phyloP scores from a whole-genome alignment of 306 rosid species.

The Rosa rugosa region DNA sequence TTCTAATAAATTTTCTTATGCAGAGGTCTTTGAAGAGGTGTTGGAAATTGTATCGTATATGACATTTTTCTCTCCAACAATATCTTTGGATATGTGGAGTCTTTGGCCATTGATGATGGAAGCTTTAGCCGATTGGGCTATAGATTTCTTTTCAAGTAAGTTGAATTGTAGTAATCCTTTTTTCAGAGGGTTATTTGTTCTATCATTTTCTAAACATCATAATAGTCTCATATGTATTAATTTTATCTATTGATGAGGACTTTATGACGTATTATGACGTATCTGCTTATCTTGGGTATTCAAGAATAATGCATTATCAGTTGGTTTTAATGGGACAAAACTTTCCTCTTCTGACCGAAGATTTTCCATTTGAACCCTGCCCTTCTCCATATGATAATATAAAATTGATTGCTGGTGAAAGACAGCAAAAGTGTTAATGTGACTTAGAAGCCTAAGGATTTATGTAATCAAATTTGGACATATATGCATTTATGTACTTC shows the following conservation, averaged over 20 bases:
- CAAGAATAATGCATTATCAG: neutral
- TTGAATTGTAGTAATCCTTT: neutral
- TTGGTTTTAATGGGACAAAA: neutral
- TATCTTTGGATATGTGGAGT: constrained; percentile 93
- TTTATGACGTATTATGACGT: neutral
- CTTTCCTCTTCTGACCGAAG: neutral
- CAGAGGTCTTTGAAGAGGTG: constrained; percentile 99
- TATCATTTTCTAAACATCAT: neutral
- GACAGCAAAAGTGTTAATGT: no score
- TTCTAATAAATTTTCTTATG: constrained; percentile 15
- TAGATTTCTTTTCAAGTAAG: constrained; percentile 90
- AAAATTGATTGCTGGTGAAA: neutral
- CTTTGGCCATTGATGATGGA: constrained; percentile 99
- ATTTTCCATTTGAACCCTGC: neutral
- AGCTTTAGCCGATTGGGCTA: constrained; percentile 89
- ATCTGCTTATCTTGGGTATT: no score
- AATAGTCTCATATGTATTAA: neutral
- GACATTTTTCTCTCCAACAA: constrained; percentile 92
- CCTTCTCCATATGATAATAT: neutral
- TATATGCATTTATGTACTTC: constrained; percentile 2
- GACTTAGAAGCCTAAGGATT: neutral
- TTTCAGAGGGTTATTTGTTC: neutral
- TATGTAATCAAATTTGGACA: neutral
- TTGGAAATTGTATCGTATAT: constrained; percentile 93
- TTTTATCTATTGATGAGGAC: neutral